Percentiles rank a stretch among this genome's conserved stretches.
Evolutionary conservation across 306 rosid species (phyloP).

Genomic region (Pyrus bretschneideri): DNA sequence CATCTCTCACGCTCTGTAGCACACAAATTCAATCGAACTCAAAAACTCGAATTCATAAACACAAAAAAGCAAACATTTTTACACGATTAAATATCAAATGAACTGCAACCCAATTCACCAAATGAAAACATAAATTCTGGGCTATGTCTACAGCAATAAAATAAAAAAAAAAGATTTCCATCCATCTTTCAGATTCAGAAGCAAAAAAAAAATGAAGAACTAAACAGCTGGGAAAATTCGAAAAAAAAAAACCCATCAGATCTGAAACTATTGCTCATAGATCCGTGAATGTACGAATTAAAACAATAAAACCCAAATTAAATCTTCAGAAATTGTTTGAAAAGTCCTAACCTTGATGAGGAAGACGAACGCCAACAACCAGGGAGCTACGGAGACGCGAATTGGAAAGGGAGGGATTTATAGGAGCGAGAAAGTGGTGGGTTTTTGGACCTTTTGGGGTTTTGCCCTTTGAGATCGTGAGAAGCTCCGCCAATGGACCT

Average conservation of each 20-base stretch:
- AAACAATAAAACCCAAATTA: neutral
- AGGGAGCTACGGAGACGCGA: neutral
- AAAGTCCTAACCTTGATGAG: neutral
- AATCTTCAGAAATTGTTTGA: neutral
- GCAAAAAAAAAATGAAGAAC: neutral
- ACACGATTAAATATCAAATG: too few relatives aligned
- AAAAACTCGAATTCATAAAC: neutral
- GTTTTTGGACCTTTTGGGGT: neutral
- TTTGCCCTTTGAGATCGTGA: neutral
- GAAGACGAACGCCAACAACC: neutral
- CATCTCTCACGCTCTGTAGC: slow-evolving; percentile 48
- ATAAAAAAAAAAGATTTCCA: neutral
- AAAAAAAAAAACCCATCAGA: neutral
- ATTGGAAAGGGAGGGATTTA: neutral
- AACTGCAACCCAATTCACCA: neutral
- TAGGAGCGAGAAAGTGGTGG: neutral
- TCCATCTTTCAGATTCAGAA: neutral
- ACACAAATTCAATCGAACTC: neutral
- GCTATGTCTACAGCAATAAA: neutral
- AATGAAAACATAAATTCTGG: neutral
- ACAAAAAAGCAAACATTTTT: neutral
- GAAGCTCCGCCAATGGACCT: slow-evolving; percentile 34
- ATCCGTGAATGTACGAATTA: neutral
- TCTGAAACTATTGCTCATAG: neutral
- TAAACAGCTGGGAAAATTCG: neutral